These are phyloP conservation scores for Coniochaeta hoffmannii DNA, from an alignment of 2,329 filamentous ascomycete species.

Conservation along the genomic window DNA sequence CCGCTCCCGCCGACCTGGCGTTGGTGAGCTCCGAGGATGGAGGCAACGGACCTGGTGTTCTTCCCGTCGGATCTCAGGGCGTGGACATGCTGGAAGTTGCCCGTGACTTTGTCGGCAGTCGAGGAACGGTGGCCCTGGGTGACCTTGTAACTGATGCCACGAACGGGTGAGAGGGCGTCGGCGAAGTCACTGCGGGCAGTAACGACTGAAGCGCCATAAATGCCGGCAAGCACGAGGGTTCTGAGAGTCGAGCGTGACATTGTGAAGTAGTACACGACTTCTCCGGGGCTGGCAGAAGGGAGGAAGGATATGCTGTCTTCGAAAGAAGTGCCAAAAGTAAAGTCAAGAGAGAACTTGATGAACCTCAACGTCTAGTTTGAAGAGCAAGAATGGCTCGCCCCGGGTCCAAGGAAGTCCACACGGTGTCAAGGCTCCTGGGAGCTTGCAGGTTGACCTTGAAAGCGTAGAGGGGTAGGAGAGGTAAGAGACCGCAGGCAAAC, in stretches of 20 bases:
- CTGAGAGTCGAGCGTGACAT: not conserved
- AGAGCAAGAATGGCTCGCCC: not conserved
- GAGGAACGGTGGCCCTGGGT: conserved; percentile 8
- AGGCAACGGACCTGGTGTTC: conserved; percentile 18
- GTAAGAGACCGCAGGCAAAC: not conserved
- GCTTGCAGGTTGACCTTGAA: not conserved
- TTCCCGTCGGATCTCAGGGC: conserved; percentile 1
- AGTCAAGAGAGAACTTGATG: not conserved
- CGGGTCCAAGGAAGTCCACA: not conserved
- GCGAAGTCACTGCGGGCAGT: conserved; percentile 2
- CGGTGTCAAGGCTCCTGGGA: not conserved
- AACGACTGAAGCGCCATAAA: not conserved
- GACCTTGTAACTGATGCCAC: conserved; percentile 13
- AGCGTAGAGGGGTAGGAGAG: not conserved
- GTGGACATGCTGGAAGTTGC: conserved; percentile 10
- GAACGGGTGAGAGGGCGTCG: conserved; percentile 8
- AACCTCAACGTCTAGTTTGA: not conserved
- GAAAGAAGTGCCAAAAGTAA: not conserved
- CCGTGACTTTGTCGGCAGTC: conserved; percentile 10
- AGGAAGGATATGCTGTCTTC: not conserved
- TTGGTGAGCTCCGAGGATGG: conserved; percentile 21
- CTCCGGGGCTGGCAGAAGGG: not conserved
- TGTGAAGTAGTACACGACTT: not conserved
- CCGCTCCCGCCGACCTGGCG: conserved; percentile 15
- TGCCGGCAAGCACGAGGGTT: not conserved